Evolutionary conservation across 1,284 basidiomycete genomes (phyloP), one percentile per base, ranked within the genome.

Genomic region (Naganishia albida): DNA sequence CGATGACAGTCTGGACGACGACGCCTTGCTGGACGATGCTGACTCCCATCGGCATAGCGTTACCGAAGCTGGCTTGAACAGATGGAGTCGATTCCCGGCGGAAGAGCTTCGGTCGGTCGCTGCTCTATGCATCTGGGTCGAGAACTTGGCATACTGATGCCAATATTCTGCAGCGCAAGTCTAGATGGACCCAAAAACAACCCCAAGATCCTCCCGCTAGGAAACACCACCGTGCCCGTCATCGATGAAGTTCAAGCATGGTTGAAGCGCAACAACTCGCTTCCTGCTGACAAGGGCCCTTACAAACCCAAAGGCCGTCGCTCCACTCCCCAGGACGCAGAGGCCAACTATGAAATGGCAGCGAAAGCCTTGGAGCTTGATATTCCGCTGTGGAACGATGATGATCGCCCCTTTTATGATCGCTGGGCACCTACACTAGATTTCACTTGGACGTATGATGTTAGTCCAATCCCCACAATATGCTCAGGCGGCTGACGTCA

Each of bases 391-490:
- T n/a, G 25, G 16, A 46, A 40, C 18, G 56, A 50, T 4, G 26
- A 44, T 20, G 65, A 66, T 26, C 53, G 53, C 18, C 44, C 23
- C 20, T 66, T 66, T 26, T 66, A 66, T 39, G 51, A 62, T 26
- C 51, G 65, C n/a, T 66, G 65, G 65, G n/a, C n/a, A 40, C 59
- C 26, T 51, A 66, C 12, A 66, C 65, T 43, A 38, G 65, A 62
- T 7, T 66, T 42, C 48, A 44, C 59, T 15, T 66, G 65, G 65
- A 66, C 62, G 39, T 60, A 63, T 48, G 65, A 66, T 20, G 34
- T 34, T 6, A 34, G 4, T 34, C 10, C 34, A n/a, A n/a, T n/a
- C n/a, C n/a, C n/a, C n/a, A n/a, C n/a, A n/a, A n/a, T n/a, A n/a
- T n/a, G n/a, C n/a, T n/a, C n/a, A n/a, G n/a, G n/a, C n/a, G n/a